Base-by-base conservation (phyloP, 2,329 filamentous ascomycete genomes). In the Ceratocystis papillata region DNA sequence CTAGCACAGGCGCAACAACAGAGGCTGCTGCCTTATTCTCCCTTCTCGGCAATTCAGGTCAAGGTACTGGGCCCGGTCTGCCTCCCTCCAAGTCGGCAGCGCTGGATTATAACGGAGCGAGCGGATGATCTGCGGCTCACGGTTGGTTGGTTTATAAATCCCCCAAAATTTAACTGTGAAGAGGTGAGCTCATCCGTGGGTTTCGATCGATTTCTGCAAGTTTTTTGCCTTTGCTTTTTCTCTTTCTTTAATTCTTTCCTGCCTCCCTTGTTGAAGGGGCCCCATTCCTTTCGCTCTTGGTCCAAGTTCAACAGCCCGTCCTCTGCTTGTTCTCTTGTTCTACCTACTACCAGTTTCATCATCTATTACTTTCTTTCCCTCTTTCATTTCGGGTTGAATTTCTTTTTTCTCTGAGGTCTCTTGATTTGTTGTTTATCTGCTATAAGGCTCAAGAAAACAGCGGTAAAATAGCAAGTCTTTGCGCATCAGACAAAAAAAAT, bases 111-210 rank as follows among this genome's bases (percentile, higher is more conserved):
- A 41, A 41, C 37, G 37, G 48, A 25, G 48, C 12, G 48, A 53
- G 48, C 15, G 48, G 25, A 53, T 28, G 10, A 41, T 41, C 37
- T 15, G 37, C 37, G 37, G 37, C 10, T 41, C 37, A 53, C 48
- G 48, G 48, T 53, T 28, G 48, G 48, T 15, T 37, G 55, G 33
- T 55, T n/a, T 25, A 20, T 41, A 44, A 64, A 37, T 55, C 8
- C 17, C 33, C 33, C 45, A 41, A 41, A 28, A 59, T 17, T 17
- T 46, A 25, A 65, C 37, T 65, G 55, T 45, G 64, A 41, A 62
- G 59, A 62, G 65, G 65, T 66, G 65, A 66, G 59, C 65, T 60
- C 37, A 61, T 65, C 53, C 64, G 46, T 25, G 44, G 61, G 25
- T n/a, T 55, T 66, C 65, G 55, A 50, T 66, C 46, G 22, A 62